A percentile compares a stretch with the other conserved stretches of the same genome.
These are phyloP conservation scores for Lenzites betulinus DNA, from an alignment of 768 basidiomycete genomes.

Conservation along the genomic window DNA sequence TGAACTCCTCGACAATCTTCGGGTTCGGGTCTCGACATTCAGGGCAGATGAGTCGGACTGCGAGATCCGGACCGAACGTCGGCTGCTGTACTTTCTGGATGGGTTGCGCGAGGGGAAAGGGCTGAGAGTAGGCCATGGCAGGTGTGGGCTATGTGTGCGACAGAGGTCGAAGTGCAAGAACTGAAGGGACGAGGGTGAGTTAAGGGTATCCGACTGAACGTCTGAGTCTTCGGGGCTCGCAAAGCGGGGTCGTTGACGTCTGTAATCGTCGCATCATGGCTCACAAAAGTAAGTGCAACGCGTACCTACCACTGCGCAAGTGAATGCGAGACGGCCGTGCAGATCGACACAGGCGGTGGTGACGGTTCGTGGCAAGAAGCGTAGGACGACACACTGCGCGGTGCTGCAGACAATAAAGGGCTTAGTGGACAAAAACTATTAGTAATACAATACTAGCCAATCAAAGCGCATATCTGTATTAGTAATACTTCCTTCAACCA, in stretches of 20 bases:
- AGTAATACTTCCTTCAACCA: slow-evolving; percentile 4
- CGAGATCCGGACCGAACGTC: slow-evolving; percentile 78
- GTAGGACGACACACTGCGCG: neutral
- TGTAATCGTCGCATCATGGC: slow-evolving; percentile 6
- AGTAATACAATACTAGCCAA: no score
- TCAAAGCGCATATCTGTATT: neutral
- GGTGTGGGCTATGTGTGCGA: slow-evolving; percentile 24
- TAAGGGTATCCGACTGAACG: neutral
- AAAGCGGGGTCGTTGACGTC: neutral
- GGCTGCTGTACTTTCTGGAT: slow-evolving; percentile 54
- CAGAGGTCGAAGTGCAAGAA: slow-evolving; percentile 12
- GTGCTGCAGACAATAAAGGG: neutral
- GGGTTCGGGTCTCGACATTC: slow-evolving; percentile 94
- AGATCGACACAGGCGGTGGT: slow-evolving; percentile 10
- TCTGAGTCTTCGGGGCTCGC: neutral
- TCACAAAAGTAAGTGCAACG: neutral
- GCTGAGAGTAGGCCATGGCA: slow-evolving; percentile 71
- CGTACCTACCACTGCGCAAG: slow-evolving; percentile 17
- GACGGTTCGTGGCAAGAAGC: slow-evolving; percentile 18
- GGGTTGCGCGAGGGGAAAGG: slow-evolving; percentile 73
- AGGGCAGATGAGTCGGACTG: slow-evolving; percentile 90
- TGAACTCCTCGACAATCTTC: slow-evolving; percentile 96
- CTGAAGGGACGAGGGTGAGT: slow-evolving; percentile 4
- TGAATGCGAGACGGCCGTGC: neutral
- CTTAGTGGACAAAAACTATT: neutral